Percentiles rank a stretch among this genome's conserved stretches.
These are phyloP conservation scores for Paracoccidioides lutzii DNA, from an alignment of 2,329 filamentous ascomycete species.

Conservation along the genomic window DNA sequence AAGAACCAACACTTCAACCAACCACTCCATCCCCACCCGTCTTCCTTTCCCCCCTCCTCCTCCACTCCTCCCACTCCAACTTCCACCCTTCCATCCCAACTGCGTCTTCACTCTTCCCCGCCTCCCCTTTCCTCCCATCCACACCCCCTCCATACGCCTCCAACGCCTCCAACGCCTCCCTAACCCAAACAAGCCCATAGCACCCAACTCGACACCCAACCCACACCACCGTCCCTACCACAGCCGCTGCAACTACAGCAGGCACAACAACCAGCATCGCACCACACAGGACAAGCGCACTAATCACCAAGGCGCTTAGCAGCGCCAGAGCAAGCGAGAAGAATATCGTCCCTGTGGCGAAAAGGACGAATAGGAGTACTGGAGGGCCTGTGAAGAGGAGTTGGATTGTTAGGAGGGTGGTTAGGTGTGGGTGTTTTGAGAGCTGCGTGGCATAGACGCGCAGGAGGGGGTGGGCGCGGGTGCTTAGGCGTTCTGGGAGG, in stretches of 20 bases:
- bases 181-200: conserved; percentile 15
- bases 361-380: conserved; percentile 49
- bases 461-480: conserved; percentile 1
- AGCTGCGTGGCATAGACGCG: conserved; percentile 43
- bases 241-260: conserved; percentile 50
- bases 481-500: not conserved
- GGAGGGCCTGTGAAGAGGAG: conserved; percentile 53
- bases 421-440: conserved; percentile 52
- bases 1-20: not conserved
- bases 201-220: conserved; percentile 51
- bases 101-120: not conserved
- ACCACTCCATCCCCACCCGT: not conserved
- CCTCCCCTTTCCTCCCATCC: not conserved
- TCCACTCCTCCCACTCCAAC: not conserved
- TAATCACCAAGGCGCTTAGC: conserved; percentile 26
- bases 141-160: conserved; percentile 2
- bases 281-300: conserved; percentile 24
- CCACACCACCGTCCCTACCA: conserved; percentile 47
- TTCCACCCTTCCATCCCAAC: conserved; percentile 5
- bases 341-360: conserved; percentile 49
- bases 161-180: not conserved
- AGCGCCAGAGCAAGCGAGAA: conserved; percentile 51
- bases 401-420: conserved; percentile 56
- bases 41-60: not conserved
- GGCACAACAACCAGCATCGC: conserved; percentile 55